These are phyloP conservation scores for Lentinula aciculospora DNA, from an alignment of 768 basidiomycete species.

Conservation along the genomic window DNA sequence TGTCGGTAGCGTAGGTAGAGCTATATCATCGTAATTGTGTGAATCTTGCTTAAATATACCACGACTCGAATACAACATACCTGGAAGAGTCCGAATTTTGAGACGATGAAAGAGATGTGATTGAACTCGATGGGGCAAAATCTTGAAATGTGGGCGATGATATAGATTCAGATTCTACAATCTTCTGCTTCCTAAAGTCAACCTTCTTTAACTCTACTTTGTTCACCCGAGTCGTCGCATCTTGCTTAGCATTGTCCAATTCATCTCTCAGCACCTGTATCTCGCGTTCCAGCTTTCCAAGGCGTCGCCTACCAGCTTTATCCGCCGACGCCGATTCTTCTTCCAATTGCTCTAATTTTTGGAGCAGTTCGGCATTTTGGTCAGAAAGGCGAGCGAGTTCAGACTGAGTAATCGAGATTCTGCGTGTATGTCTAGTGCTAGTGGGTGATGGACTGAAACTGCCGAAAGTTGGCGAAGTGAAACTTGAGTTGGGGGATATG, in stretches of 20 bases:
- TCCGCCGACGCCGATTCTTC: slow-evolving; percentile 63
- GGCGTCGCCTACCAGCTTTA: slow-evolving; percentile 57
- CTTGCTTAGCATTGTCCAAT: slow-evolving; percentile 63
- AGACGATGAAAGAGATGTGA: slow-evolving; percentile 17
- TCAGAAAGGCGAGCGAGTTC: slow-evolving; percentile 71
- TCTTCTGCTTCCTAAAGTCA: too few species aligned
- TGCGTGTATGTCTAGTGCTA: slow-evolving; percentile 25
- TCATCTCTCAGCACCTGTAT: slow-evolving; percentile 70
- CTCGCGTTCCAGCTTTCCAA: slow-evolving; percentile 75
- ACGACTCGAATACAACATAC: too few species aligned
- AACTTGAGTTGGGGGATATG: slow-evolving; percentile 18
- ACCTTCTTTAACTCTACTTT: too few species aligned
- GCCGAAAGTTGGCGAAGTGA: too few species aligned
- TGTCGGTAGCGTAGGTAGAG: background rate
- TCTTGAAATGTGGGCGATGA: slow-evolving; percentile 60
- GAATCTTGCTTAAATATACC: too few species aligned
- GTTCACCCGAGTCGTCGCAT: slow-evolving; percentile 55
- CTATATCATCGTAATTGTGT: too few species aligned
- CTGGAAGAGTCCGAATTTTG: background rate
- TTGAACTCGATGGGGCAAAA: slow-evolving; percentile 24
- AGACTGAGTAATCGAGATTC: slow-evolving; percentile 59
- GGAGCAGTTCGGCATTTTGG: slow-evolving; percentile 77
- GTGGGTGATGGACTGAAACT: slow-evolving; percentile 17
- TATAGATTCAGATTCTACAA: too few species aligned
- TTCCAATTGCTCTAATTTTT: slow-evolving; percentile 73